A percentile compares a stretch with the other conserved stretches of the same genome.
Evolutionary conservation across 2,329 filamentous ascomycete genomes (phyloP).

Genomic region (Fusarium hainanense): DNA sequence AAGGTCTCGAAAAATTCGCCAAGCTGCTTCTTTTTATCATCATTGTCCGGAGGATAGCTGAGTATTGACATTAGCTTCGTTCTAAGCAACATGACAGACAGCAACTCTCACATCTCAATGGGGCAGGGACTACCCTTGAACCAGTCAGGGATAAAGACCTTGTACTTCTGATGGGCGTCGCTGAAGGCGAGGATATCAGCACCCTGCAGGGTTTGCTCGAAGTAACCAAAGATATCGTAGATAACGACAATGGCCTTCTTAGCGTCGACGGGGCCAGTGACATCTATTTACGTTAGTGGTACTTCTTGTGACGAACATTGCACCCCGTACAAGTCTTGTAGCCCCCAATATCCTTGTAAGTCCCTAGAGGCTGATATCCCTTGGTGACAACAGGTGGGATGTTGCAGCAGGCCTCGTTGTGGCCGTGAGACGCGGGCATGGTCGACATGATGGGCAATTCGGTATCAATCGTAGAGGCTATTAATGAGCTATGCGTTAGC

Average conservation of each 20-base stretch:
- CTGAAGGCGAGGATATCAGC: constrained; percentile 72
- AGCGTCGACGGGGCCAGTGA: constrained; percentile 59
- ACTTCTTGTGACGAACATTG: background rate
- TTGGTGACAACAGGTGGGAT: constrained; percentile 67
- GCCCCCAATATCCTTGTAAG: constrained; percentile 66
- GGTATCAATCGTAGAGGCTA: constrained; percentile 9
- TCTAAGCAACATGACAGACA: background rate
- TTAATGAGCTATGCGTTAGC: constrained; percentile 25
- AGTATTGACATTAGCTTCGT: background rate
- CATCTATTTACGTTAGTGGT: constrained; percentile 49
- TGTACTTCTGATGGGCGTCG: constrained; percentile 73
- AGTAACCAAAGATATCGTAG: constrained; percentile 78
- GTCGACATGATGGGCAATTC: constrained; percentile 56
- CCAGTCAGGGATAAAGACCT: constrained; percentile 92
- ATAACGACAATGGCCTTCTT: constrained; percentile 70
- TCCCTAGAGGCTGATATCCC: constrained; percentile 66
- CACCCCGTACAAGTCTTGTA: constrained; percentile 61
- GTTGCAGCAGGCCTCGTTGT: constrained; percentile 68
- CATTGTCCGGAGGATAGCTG: constrained; percentile 71
- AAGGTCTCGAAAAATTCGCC: constrained; percentile 67
- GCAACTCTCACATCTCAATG: constrained; percentile 58
- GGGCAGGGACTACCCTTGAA: constrained; percentile 78
- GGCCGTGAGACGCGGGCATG: constrained; percentile 63
- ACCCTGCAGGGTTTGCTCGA: constrained; percentile 75
- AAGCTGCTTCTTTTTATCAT: constrained; percentile 71